Evolutionary conservation across 352 stramenopile species (phyloP), one percentile per base, ranked within the genome.

Genomic region (Globisporangium lucens): DNA sequence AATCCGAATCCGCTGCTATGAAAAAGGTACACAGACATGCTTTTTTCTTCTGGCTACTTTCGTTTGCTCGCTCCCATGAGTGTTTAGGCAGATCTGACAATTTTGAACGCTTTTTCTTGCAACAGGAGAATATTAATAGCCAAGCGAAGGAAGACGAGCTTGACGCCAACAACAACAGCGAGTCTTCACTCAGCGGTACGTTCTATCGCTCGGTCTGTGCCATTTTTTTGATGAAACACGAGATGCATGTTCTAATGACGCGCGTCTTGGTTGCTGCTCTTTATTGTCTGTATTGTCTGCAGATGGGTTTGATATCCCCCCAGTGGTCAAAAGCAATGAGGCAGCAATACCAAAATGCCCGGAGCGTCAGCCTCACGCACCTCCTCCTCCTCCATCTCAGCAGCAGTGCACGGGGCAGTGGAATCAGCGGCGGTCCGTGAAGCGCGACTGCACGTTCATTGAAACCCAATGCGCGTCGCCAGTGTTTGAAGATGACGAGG

Each of bases 371-470:
- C 43, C 7, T 24, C 43, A n/a, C 43, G 17, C 43, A 12, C 7
- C 43, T 51, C 17, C 43, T 51, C 43, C 43, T 51, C 17, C 5
- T 6, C 43, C 17, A 17, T 49, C 17, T 49, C 30, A 24, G 43
- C 55, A 63, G 33, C 9, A 33, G 15, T 24, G 17, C 24, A 38
- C 47, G 30, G 15, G 20, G 29, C 30, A 68, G 35, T 72, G 66
- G 66, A 56, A 30, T 56, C 53, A 72, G 43, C 66, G 66, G 12
- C 66, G 66, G 55, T 72, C 66, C 1, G 66, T 72, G n/a, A 72
- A 72, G 61, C 66, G 66, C 30, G 66, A 72, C 29, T 72, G 66
- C 47, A 49, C 66, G 46, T 72, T 68, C 61, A 60, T 72, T 30
- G 66, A 72, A 24, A 65, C 15, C 24, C 35, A 36, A 33, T 55